phyloP scores from a whole-genome alignment of 2,329 filamentous ascomycete species.

The Colletotrichum sp. region DNA sequence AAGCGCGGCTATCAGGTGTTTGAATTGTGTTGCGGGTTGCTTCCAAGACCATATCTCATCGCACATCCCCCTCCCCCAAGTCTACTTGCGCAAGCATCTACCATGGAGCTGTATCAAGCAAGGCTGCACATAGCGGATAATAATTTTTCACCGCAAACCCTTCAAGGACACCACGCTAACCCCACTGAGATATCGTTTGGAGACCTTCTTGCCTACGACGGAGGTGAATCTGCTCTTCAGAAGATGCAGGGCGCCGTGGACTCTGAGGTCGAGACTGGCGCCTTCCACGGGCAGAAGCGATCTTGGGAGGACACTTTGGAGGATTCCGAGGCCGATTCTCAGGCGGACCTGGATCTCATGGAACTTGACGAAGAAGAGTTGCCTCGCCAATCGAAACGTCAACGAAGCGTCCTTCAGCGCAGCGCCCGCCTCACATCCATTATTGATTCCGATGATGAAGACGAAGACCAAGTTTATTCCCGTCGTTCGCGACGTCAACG shows the following conservation, averaged over 20 bases:
- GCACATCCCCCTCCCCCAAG: not conserved
- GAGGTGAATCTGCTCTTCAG: constrained; percentile 3
- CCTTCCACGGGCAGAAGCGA: not conserved
- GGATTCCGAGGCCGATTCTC: not conserved
- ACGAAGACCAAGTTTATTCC: not conserved
- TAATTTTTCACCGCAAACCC: not conserved
- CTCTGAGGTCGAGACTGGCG: not conserved
- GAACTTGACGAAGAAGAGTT: constrained; percentile 5
- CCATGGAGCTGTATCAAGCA: not conserved
- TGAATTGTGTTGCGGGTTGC: not conserved
- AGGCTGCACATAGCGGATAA: not conserved
- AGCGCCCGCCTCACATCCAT: not conserved
- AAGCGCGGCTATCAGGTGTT: not conserved
- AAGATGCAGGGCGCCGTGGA: not conserved
- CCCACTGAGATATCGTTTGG: not conserved
- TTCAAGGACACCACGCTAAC: not conserved
- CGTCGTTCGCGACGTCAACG: constrained; percentile 12
- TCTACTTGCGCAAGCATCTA: not conserved
- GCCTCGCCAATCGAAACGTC: not conserved
- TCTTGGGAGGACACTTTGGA: not conserved
- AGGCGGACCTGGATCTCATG: not conserved
- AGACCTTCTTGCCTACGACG: not conserved
- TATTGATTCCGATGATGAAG: constrained; percentile 7
- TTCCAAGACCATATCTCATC: not conserved
- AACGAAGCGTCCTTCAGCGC: not conserved